Evolutionary conservation across 805 yeast genomes (phyloP).

Genomic region (Starmerella kuoi): DNA sequence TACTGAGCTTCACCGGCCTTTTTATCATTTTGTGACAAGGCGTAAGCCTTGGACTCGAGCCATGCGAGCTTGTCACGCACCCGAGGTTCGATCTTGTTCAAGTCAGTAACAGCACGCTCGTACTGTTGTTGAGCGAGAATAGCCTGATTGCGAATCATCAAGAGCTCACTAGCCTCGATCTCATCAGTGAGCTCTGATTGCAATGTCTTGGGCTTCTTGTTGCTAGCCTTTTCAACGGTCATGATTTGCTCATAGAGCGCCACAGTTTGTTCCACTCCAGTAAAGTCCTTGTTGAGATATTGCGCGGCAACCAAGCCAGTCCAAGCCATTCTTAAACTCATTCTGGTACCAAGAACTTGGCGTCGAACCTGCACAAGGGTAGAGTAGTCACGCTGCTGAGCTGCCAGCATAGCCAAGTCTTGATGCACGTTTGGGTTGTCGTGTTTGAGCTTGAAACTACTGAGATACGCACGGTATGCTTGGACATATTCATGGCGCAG

Average conservation of each 20-base stretch:
- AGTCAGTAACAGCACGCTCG: constrained; percentile 48
- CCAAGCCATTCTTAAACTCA: constrained; percentile 22
- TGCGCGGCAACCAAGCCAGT: constrained; percentile 44
- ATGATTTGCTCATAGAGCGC: constrained; percentile 61
- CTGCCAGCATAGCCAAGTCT: constrained; percentile 68
- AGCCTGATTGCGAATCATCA: constrained; percentile 57
- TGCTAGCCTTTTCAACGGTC: constrained; percentile 39
- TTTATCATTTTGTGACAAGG: constrained; percentile 45
- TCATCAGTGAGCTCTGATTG: constrained; percentile 33
- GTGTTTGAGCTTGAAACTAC: constrained; percentile 66
- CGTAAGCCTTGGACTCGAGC: constrained; percentile 55
- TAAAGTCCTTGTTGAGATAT: constrained; percentile 55
- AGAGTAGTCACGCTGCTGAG: constrained; percentile 66
- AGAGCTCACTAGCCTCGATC: constrained; percentile 71
- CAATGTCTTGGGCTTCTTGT: constrained; percentile 30
- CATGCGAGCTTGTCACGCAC: constrained; percentile 43
- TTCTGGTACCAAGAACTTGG: constrained; percentile 48
- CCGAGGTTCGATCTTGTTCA: constrained; percentile 31
- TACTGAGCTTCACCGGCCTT: constrained; percentile 53
- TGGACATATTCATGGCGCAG: constrained; percentile 54
- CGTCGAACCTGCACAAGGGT: constrained; percentile 52
- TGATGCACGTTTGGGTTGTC: constrained; percentile 66
- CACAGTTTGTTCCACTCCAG: constrained; percentile 59
- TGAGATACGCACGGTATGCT: constrained; percentile 66
- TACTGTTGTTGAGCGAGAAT: constrained; percentile 53